phyloP scores from a whole-genome alignment of 2,329 filamentous ascomycete genomes.

The Fusarium guadeloupense region DNA sequence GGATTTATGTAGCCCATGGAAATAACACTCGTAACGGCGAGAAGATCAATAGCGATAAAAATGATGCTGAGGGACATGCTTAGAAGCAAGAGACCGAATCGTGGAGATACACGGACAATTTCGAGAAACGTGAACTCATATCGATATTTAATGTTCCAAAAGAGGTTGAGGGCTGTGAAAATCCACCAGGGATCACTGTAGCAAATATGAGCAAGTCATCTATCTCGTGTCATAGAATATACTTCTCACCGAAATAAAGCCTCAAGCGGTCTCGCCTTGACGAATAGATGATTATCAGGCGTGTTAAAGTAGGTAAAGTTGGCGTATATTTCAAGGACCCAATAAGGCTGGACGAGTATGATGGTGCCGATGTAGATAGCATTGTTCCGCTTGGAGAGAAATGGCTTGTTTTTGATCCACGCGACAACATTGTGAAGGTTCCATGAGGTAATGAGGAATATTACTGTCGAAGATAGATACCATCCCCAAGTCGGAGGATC shows the following conservation, averaged over 20 bases:
- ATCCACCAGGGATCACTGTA: constrained; percentile 73
- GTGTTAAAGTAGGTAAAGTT: constrained; percentile 72
- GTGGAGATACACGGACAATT: constrained; percentile 68
- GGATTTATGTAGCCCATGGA: constrained; percentile 44
- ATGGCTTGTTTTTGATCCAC: constrained; percentile 73
- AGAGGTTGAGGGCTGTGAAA: constrained; percentile 66
- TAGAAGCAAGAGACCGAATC: constrained; percentile 69
- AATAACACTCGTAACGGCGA: constrained; percentile 64
- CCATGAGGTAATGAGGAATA: constrained; percentile 71
- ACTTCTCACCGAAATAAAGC: constrained; percentile 62
- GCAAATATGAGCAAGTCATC: neutral
- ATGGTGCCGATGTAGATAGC: constrained; percentile 67
- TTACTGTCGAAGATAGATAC: constrained; percentile 69
- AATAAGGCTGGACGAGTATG: constrained; percentile 68
- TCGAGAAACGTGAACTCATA: constrained; percentile 68
- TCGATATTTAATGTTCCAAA: constrained; percentile 69
- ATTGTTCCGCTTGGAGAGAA: constrained; percentile 60
- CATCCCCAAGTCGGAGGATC: constrained; percentile 64
- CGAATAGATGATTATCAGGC: constrained; percentile 61
- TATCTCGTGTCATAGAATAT: neutral
- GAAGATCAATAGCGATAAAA: constrained; percentile 70
- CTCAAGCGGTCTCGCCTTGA: constrained; percentile 65
- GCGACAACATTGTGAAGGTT: constrained; percentile 72
- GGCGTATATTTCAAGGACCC: constrained; percentile 71
- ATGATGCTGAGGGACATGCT: constrained; percentile 68